Conservation (phyloP, 495 filamentous ascomycete species). For the Tricharina praecox region DNA sequence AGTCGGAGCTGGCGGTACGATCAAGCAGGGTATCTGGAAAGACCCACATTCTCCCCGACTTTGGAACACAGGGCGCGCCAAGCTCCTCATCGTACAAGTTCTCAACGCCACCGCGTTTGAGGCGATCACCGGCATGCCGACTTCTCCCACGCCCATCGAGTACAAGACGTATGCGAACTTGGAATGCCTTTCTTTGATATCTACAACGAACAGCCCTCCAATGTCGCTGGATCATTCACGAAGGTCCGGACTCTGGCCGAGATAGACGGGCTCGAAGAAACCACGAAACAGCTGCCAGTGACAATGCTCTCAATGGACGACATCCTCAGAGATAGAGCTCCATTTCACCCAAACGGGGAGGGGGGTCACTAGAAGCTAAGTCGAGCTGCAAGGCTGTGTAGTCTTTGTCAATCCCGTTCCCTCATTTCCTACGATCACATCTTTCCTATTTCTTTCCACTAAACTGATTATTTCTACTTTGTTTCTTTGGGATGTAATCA, state of each 20-base stretch:
- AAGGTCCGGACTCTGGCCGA: background rate
- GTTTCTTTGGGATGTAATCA: too few species aligned
- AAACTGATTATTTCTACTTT: too few species aligned
- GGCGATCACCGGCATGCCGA: slow-evolving; percentile 25
- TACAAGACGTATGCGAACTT: slow-evolving; percentile 27
- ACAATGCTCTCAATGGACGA: too few species aligned
- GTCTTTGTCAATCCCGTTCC: too few species aligned
- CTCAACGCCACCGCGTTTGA: slow-evolving; percentile 28
- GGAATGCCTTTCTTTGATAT: slow-evolving; percentile 29
- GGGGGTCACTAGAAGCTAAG: too few species aligned
- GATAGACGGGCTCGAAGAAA: too few species aligned
- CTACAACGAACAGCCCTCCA: slow-evolving; percentile 17
- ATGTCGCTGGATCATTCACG: background rate
- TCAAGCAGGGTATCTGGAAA: slow-evolving; percentile 25
- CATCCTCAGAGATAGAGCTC: too few species aligned
- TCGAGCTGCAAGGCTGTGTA: too few species aligned
- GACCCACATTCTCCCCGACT: slow-evolving; percentile 13
- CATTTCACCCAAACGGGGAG: too few species aligned
- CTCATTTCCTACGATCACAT: too few species aligned
- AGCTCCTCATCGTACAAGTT: slow-evolving; percentile 32
- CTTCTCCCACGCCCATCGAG: slow-evolving; percentile 28
- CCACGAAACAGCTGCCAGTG: too few species aligned
- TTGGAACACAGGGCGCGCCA: slow-evolving; percentile 28
- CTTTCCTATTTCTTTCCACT: too few species aligned
- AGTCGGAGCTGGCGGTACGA: slow-evolving; percentile 26